Percentiles rank a stretch among this genome's conserved stretches.
phyloP scores from a whole-genome alignment of 1,284 basidiomycete species.

The Leccinum holopus region DNA sequence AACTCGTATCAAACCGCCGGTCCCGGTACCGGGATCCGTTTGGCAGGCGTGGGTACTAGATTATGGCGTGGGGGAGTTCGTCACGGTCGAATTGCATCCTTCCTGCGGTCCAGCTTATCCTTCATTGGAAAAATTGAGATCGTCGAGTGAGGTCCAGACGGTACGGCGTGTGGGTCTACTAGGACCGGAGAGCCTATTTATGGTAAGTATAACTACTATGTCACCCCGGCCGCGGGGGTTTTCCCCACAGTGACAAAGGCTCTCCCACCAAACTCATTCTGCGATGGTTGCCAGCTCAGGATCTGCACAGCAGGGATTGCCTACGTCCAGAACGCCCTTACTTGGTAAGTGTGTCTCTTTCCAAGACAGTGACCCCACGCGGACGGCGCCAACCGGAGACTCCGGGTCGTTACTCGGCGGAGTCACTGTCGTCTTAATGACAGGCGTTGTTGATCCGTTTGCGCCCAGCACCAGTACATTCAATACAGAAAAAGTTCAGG shows the following conservation, averaged over 20 bases:
- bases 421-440: background rate
- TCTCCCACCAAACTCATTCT: background rate
- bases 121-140: no score
- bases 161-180: no score
- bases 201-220: background rate
- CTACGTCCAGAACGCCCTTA: constrained; percentile 22
- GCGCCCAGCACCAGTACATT: constrained; percentile 5
- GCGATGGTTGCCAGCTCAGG: constrained; percentile 16
- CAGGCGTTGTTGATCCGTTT: background rate
- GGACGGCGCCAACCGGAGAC: background rate
- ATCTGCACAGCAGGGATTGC: background rate
- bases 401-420: no score
- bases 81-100: no score
- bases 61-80: no score
- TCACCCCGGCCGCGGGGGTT: background rate
- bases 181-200: background rate
- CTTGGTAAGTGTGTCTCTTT: constrained; percentile 18
- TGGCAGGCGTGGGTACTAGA: no score
- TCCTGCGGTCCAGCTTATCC: no score
- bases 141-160: no score
- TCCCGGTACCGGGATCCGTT: no score
- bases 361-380: background rate
- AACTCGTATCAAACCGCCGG: no score
- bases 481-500: constrained; percentile 6
- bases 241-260: constrained; percentile 9